Conservation (phyloP, 495 filamentous ascomycete species). For the Bombardia bombarda region DNA sequence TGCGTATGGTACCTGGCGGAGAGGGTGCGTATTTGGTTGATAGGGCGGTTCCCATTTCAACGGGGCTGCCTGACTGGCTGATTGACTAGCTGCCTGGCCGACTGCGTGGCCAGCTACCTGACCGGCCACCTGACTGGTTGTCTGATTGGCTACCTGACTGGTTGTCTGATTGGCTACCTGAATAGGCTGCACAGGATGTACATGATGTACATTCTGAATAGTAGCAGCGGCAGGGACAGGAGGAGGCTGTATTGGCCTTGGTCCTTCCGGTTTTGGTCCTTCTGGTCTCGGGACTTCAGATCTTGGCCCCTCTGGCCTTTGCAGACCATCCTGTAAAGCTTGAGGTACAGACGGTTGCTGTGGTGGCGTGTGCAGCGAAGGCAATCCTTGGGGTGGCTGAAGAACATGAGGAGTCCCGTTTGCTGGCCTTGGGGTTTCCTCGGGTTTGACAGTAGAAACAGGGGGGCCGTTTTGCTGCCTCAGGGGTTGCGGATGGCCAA, state of each 20-base stretch:
- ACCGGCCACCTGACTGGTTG: too few species aligned
- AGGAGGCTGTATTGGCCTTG: constrained; percentile 10
- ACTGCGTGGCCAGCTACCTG: too few species aligned
- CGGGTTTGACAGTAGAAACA: constrained; percentile 14
- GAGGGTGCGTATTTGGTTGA: constrained; percentile 22
- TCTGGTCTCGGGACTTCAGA: too few species aligned
- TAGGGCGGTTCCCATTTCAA: constrained; percentile 46
- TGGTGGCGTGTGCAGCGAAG: constrained; percentile 17
- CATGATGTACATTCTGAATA: too few species aligned
- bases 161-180: too few species aligned
- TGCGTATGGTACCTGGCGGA: constrained; percentile 13
- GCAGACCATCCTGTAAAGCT: constrained; percentile 21
- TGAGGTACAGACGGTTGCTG: constrained; percentile 17
- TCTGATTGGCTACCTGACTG: too few species aligned
- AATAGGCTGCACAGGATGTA: too few species aligned
- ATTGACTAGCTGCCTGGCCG: constrained; percentile 5
- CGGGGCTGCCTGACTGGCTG: constrained; percentile 15
- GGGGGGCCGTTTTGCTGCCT: constrained; percentile 10
- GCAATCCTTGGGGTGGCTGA: constrained; percentile 32
- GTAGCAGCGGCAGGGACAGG: background rate
- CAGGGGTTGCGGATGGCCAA: constrained; percentile 7
- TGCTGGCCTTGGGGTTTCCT: constrained; percentile 18
- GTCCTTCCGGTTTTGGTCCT: too few species aligned
- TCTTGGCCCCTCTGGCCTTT: constrained; percentile 20
- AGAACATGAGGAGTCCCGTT: constrained; percentile 25